phyloP scores from a whole-genome alignment of 768 basidiomycete species.

The Lactifluus piperatus region DNA sequence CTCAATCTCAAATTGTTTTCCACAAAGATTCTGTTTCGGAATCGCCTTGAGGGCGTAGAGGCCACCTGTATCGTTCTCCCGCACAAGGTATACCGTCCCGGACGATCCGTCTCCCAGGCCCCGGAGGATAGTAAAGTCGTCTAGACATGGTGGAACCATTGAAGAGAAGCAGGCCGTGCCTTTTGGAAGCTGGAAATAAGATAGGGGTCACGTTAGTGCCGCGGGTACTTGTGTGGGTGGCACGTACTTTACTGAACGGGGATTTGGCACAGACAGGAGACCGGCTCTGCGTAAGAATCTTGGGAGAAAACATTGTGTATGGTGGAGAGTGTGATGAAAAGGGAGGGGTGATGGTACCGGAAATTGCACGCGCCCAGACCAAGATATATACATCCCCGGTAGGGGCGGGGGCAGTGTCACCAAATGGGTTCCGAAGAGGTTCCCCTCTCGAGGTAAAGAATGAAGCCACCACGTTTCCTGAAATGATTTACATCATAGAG shows the following conservation, averaged over 20 bases:
- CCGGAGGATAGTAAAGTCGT: constrained; percentile 7
- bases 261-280: neutral
- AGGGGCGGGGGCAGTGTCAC: neutral
- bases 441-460: too few relatives aligned
- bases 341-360: neutral
- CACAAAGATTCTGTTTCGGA: neutral
- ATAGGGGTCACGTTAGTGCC: neutral
- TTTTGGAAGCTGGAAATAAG: neutral
- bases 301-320: neutral
- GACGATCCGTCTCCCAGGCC: constrained; percentile 14
- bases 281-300: neutral
- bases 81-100: constrained; percentile 4
- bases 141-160: constrained; percentile 8
- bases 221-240: neutral
- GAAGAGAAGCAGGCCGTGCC: constrained; percentile 2
- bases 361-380: neutral
- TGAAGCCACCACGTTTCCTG: neutral
- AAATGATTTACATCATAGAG: neutral
- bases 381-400: constrained; percentile 1
- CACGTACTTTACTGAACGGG: neutral
- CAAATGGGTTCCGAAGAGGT: constrained; percentile 5
- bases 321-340: neutral
- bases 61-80: constrained; percentile 7
- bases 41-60: constrained; percentile 17
- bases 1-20: neutral